These are phyloP conservation scores for Aquanectria penicillioides DNA, from an alignment of 2,329 filamentous ascomycete species.

Conservation along the genomic window DNA sequence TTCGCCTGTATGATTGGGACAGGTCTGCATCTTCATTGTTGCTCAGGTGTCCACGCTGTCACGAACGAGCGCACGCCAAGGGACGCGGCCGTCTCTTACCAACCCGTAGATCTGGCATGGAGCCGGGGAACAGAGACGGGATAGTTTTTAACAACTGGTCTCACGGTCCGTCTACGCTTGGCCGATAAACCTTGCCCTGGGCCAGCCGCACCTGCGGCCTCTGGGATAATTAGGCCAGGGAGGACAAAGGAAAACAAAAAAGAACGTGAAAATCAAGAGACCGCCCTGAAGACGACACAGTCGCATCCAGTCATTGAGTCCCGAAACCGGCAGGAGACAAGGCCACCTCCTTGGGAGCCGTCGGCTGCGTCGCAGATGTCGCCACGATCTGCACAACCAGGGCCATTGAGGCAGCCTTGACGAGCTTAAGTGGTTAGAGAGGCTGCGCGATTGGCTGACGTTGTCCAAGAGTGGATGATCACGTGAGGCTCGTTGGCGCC, in stretches of 20 bases:
- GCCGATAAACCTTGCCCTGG: background rate
- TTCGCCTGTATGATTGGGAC: background rate
- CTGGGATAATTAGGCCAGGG: background rate
- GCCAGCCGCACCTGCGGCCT: background rate
- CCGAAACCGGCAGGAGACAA: slow-evolving; percentile 14
- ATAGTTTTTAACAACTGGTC: slow-evolving; percentile 1
- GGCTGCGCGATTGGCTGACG: slow-evolving; percentile 11
- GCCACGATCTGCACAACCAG: slow-evolving; percentile 18
- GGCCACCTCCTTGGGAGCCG: background rate
- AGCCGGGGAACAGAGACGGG: too few relatives aligned
- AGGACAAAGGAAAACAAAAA: background rate
- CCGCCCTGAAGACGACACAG: background rate
- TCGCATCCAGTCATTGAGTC: slow-evolving; percentile 12
- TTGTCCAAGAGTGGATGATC: background rate
- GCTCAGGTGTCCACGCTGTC: background rate
- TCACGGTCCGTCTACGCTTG: background rate
- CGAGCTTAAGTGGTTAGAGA: slow-evolving; percentile 19
- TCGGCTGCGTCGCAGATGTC: slow-evolving; percentile 20
- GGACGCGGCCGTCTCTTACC: background rate
- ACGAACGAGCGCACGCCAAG: slow-evolving; percentile 10
- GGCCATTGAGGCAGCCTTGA: background rate
- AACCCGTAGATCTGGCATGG: slow-evolving; percentile 9
- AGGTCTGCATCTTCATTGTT: slow-evolving; percentile 7
- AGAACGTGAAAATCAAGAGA: too few relatives aligned
- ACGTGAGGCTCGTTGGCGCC: slow-evolving; percentile 23